Conservation (phyloP, 116 monocot species). For the Trichopus zeylanicus region DNA sequence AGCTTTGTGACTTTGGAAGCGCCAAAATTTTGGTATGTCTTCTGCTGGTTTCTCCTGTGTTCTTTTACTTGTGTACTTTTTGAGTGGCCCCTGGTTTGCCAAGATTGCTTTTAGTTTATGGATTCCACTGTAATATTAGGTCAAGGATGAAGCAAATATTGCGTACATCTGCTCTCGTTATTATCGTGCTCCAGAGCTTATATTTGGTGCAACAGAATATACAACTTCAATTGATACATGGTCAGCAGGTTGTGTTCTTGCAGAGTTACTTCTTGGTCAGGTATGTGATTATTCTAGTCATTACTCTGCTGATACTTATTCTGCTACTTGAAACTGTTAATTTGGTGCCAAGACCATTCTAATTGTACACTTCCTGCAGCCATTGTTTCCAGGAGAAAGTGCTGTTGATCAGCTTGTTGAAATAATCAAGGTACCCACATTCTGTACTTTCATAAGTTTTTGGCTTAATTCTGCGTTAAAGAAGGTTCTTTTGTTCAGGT, state of each 20-base stretch:
- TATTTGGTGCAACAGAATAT: constrained; percentile 87
- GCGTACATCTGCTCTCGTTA: constrained; percentile 86
- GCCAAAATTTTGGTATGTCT: constrained; percentile 76
- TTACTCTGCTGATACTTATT: background rate
- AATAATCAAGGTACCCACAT: constrained; percentile 61
- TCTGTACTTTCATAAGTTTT: background rate
- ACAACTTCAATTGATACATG: constrained; percentile 81
- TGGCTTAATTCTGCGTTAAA: background rate
- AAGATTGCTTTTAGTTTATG: no score
- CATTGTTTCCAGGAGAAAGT: constrained; percentile 80
- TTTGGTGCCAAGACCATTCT: background rate
- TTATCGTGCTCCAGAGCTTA: constrained; percentile 85
- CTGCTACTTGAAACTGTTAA: background rate
- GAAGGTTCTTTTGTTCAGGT: background rate
- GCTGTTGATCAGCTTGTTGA: constrained; percentile 78
- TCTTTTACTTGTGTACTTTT: background rate
- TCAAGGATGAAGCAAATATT: constrained; percentile 80
- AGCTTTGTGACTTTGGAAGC: constrained; percentile 92
- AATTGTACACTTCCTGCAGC: constrained; percentile 20
- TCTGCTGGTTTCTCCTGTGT: background rate
- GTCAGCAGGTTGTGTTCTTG: constrained; percentile 89
- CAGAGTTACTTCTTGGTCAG: constrained; percentile 79
- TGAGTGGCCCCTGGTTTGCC: no score
- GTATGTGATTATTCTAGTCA: constrained; percentile 13
- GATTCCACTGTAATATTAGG: constrained; percentile 25